A percentile compares a stretch with the other conserved stretches of the same genome.
Conservation (phyloP, 352 stramenopile genomes). For the Phytophthora kernoviae region DNA sequence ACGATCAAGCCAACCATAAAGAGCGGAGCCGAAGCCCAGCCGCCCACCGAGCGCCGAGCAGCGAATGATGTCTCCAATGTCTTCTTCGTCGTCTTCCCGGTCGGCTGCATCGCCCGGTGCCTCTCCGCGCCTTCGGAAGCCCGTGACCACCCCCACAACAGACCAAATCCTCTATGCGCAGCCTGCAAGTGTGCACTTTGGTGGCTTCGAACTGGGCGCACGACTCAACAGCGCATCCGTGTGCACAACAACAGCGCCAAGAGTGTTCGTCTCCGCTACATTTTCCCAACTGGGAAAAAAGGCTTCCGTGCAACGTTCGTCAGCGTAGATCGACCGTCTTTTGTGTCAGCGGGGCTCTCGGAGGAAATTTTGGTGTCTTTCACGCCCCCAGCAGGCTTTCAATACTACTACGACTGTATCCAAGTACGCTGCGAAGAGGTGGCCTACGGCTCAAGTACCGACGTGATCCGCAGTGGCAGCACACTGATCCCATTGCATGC, state of each 20-base stretch:
- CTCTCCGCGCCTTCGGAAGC: slow-evolving; percentile 26
- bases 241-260: slow-evolving; percentile 83
- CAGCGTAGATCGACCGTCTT: slow-evolving; percentile 48
- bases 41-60: slow-evolving; percentile 9
- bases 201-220: slow-evolving; percentile 73
- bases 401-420: slow-evolving; percentile 92
- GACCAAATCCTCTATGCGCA: slow-evolving; percentile 53
- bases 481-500: slow-evolving; percentile 84
- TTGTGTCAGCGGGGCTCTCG: slow-evolving; percentile 73
- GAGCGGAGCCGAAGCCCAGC: slow-evolving; percentile 9
- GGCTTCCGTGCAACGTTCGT: slow-evolving; percentile 64
- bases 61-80: slow-evolving; percentile 4
- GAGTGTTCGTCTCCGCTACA: slow-evolving; percentile 73
- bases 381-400: slow-evolving; percentile 60
- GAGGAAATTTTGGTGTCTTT: slow-evolving; percentile 86
- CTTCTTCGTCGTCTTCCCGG: slow-evolving; percentile 16
- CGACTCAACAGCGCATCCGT: slow-evolving; percentile 66
- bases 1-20: too few relatives aligned
- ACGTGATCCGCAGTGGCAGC: slow-evolving; percentile 38
- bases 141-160: too few relatives aligned
- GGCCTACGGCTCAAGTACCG: slow-evolving; percentile 62
- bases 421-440: slow-evolving; percentile 77
- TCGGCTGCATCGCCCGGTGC: slow-evolving; percentile 16
- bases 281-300: slow-evolving; percentile 43
- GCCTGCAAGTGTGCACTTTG: slow-evolving; percentile 86